These are phyloP conservation scores for Cardamine chenopodiifolia DNA, from an alignment of 345 rosid species.

Conservation along the genomic window DNA sequence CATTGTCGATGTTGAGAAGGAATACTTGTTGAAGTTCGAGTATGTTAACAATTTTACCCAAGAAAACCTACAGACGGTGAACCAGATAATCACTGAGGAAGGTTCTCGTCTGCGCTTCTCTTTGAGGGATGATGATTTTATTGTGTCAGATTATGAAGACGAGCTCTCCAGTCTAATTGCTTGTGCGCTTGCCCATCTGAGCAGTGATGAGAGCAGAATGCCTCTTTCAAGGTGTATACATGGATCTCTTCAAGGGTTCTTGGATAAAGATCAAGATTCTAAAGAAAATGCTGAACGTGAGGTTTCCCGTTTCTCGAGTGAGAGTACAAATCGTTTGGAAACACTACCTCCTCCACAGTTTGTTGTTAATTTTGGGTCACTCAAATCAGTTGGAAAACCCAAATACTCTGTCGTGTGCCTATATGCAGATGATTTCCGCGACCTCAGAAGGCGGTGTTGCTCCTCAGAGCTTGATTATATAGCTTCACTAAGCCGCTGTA, in stretches of 20 bases:
- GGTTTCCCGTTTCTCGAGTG: slow-evolving; percentile 65
- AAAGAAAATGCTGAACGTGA: slow-evolving; percentile 50
- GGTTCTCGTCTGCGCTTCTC: slow-evolving; percentile 73
- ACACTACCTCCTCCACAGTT: slow-evolving; percentile 56
- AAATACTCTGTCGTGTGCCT: slow-evolving; percentile 79
- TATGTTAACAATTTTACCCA: slow-evolving; percentile 46
- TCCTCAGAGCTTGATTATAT: slow-evolving; percentile 82
- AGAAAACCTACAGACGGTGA: slow-evolving; percentile 50
- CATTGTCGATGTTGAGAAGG: slow-evolving; percentile 61
- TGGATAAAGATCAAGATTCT: slow-evolving; percentile 57
- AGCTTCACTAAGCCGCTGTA: slow-evolving; percentile 87
- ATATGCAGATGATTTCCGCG: slow-evolving; percentile 74
- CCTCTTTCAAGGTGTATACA: slow-evolving; percentile 51
- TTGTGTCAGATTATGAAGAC: slow-evolving; percentile 84
- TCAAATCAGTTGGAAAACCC: slow-evolving; percentile 67
- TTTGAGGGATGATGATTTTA: slow-evolving; percentile 50
- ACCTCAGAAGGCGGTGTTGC: slow-evolving; percentile 68
- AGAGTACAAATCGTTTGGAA: slow-evolving; percentile 71
- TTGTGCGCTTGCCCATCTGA: slow-evolving; percentile 64
- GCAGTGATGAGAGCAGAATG: slow-evolving; percentile 43
- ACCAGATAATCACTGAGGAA: slow-evolving; percentile 73
- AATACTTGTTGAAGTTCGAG: slow-evolving; percentile 60
- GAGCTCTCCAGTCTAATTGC: slow-evolving; percentile 94
- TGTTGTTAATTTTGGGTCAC: slow-evolving; percentile 60
- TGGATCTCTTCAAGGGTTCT: slow-evolving; percentile 61